Evolutionary conservation across 2,329 filamentous ascomycete genomes (phyloP), one percentile per base, ranked within the genome.

Genomic region (Lasiodiplodia sp.): DNA sequence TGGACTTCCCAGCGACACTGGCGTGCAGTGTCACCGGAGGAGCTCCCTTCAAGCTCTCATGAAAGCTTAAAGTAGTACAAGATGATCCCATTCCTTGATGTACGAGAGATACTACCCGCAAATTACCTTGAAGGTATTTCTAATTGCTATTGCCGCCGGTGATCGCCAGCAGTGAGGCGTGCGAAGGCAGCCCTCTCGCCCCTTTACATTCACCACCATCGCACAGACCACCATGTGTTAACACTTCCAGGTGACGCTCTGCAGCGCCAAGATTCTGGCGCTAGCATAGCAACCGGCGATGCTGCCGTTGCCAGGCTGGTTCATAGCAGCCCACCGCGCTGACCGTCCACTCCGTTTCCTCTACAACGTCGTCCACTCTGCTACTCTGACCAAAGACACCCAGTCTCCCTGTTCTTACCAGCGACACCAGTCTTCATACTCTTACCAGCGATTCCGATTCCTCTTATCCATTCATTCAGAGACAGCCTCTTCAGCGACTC

Each of bases 1-100:
- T 18, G 72, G 72, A 23, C 25, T 73, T 31, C 10, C 12, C 18
- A 74, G 73, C n/a, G 69, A 69, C 31, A 52, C 34, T 8, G 49
- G 57, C 31, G 63, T 67, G 8, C 69, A 56, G 51, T 74, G 72
- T 60, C 73, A 74, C 56, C 72, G 72, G 28, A 68, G 69, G n/a
- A 68, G 67, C 28, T 64, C 70, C 6, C 56, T 72, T 2, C 72
- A 74, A 28, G 52, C 51, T 23, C 53, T 71, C 60, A 52, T 69
- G 49, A 66, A 69, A 23, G 23, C 23, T 23, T 23, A 23, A 23
- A 23, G 23, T 2, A 23, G 23, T 28, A 28, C 5, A 6, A 28
- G 40, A 18, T 18, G 40, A n/a, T 44, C 40, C 8, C 16, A 44
- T 34, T 34, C 8, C 1, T 34, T 34, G 6, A 10, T 34, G 10